Conservation (phyloP, 345 rosid species). For the Arabidopsis thaliana region DNA sequence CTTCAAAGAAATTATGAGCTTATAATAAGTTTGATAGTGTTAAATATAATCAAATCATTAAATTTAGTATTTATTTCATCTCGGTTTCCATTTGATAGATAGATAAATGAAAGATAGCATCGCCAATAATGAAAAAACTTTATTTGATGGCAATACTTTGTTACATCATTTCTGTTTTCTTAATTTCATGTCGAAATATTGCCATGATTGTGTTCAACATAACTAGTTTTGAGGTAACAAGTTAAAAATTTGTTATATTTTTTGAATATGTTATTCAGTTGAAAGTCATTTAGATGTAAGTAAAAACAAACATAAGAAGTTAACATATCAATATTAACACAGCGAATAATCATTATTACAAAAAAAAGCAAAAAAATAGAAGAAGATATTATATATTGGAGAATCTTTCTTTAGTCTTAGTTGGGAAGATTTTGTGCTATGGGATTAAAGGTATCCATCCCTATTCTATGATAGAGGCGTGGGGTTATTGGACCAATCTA, state of each 20-base stretch:
- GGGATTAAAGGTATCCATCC: conserved; percentile 42
- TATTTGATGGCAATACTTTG: neutral
- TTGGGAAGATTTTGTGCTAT: conserved; percentile 40
- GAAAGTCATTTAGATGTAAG: no score
- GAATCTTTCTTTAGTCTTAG: conserved; percentile 41
- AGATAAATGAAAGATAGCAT: neutral
- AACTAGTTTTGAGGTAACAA: neutral
- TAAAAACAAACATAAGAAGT: no score
- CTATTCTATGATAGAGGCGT: conserved; percentile 40
- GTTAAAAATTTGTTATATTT: no score
- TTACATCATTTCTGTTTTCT: neutral
- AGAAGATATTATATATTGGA: conserved; percentile 27
- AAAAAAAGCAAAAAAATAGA: neutral
- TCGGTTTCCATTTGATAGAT: neutral
- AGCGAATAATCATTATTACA: neutral
- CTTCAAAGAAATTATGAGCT: neutral
- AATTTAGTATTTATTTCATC: no score
- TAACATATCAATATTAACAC: neutral
- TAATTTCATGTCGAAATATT: neutral
- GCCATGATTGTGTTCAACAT: neutral
- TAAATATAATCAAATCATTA: neutral
- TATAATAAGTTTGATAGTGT: neutral
- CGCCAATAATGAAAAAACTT: neutral
- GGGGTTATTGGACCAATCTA: conserved; percentile 47
- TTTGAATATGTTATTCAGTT: no score